phyloP scores from a whole-genome alignment of 176 grass and related monocot genomes.

The Bolboschoenus planiculmis region DNA sequence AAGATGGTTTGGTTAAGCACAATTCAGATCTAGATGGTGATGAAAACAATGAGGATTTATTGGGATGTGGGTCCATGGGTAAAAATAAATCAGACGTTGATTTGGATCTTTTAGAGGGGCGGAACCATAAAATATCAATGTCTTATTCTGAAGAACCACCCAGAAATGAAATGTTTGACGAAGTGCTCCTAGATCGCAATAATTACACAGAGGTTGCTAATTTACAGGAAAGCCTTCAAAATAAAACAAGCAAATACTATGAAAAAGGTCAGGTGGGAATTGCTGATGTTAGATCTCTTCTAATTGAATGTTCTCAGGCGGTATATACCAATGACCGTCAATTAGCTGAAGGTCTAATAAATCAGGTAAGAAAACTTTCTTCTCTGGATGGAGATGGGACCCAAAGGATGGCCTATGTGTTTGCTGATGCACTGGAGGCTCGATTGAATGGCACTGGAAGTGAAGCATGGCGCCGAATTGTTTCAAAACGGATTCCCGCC shows the following conservation, averaged over 20 bases:
- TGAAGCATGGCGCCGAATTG: slow-evolving; percentile 1
- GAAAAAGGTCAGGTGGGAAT: slow-evolving; percentile 17
- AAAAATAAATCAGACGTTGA: slow-evolving; percentile 11
- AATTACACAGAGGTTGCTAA: slow-evolving; percentile 13
- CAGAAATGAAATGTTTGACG: slow-evolving; percentile 22
- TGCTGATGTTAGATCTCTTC: slow-evolving; percentile 21
- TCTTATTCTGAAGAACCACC: slow-evolving; percentile 12
- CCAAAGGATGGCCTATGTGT: slow-evolving; percentile 25
- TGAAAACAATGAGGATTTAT: background rate
- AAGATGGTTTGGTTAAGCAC: background rate
- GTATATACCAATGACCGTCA: slow-evolving; percentile 24
- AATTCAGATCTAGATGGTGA: background rate
- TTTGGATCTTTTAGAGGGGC: slow-evolving; percentile 24
- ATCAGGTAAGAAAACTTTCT: slow-evolving; percentile 24
- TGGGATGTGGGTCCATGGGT: background rate
- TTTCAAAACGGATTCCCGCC: slow-evolving; percentile 11
- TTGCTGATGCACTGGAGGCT: slow-evolving; percentile 29
- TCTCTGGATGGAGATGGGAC: slow-evolving; percentile 27
- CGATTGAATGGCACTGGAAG: slow-evolving; percentile 31
- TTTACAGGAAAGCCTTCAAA: slow-evolving; percentile 19
- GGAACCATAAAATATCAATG: slow-evolving; percentile 15
- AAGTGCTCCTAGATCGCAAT: slow-evolving; percentile 19
- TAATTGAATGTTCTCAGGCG: slow-evolving; percentile 19
- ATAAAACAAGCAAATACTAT: background rate
- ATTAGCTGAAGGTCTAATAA: slow-evolving; percentile 10